Conservation (phyloP, 2,329 filamentous ascomycete species). For the Pochonia chlamydosporia region DNA sequence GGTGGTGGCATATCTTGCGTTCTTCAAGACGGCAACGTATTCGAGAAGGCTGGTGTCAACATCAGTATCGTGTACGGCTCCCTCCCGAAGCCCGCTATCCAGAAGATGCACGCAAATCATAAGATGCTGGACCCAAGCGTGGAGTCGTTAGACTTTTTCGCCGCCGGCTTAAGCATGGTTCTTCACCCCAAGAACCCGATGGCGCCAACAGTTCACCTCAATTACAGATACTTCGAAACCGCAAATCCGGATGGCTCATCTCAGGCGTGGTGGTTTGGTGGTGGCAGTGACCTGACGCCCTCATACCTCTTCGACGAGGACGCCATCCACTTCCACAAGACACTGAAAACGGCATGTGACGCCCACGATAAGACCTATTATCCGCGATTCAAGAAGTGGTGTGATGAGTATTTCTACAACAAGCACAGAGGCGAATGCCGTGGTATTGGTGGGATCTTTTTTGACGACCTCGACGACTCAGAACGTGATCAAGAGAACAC, state of each 20-base stretch:
- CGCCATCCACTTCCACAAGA: conserved; percentile 91
- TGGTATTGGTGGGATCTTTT: conserved; percentile 95
- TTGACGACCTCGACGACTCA: conserved; percentile 87
- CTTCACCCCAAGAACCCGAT: conserved; percentile 92
- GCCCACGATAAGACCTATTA: conserved; percentile 90
- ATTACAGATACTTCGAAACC: conserved; percentile 98
- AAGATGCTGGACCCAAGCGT: conserved; percentile 77
- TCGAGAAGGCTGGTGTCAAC: conserved; percentile 96
- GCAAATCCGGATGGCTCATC: conserved; percentile 73
- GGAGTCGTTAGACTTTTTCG: conserved; percentile 89
- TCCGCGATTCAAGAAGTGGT: conserved; percentile 95
- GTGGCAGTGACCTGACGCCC: conserved; percentile 89
- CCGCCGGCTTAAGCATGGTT: conserved; percentile 86
- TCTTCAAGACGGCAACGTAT: conserved; percentile 91
- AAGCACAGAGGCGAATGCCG: conserved; percentile 84
- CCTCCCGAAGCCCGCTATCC: conserved; percentile 78
- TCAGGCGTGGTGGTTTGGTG: conserved; percentile 97
- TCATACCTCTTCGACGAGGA: conserved; percentile 96
- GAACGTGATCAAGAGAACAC: conserved; percentile 84
- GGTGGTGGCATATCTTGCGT: conserved; percentile 94
- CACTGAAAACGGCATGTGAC: conserved; percentile 89
- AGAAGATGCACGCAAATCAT: conserved; percentile 92
- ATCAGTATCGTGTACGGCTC: conserved; percentile 92
- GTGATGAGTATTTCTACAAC: conserved; percentile 94
- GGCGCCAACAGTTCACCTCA: conserved; percentile 95